These are phyloP conservation scores for Hypoxylon sp. DNA, from an alignment of 2,329 filamentous ascomycete species.

Conservation along the genomic window DNA sequence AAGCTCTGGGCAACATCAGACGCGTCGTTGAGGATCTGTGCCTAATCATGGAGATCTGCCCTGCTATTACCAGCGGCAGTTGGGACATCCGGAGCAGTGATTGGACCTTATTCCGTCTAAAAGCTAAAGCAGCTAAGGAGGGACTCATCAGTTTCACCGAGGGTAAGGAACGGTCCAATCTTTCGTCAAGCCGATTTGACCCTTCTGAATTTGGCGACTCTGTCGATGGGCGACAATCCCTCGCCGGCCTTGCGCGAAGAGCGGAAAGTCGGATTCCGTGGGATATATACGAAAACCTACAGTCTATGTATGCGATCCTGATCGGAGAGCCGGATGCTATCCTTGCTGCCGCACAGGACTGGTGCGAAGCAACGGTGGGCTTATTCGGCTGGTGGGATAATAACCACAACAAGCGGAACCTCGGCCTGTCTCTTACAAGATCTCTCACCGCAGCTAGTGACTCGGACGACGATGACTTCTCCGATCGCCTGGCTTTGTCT, in stretches of 20 bases:
- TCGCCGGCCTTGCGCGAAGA: slow-evolving; percentile 74
- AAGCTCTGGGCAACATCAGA: slow-evolving; percentile 80
- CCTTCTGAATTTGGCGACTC: slow-evolving; percentile 48
- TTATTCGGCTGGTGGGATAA: slow-evolving; percentile 94
- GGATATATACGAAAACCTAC: slow-evolving; percentile 86
- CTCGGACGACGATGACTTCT: slow-evolving; percentile 71
- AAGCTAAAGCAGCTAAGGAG: slow-evolving; percentile 72
- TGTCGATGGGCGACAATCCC: slow-evolving; percentile 55
- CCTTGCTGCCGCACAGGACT: slow-evolving; percentile 80
- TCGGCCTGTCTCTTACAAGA: slow-evolving; percentile 48
- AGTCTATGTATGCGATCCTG: slow-evolving; percentile 80
- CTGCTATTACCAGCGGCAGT: slow-evolving; percentile 67
- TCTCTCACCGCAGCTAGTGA: slow-evolving; percentile 48
- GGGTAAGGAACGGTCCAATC: slow-evolving; percentile 63
- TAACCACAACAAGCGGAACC: slow-evolving; percentile 56
- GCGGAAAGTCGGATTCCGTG: slow-evolving; percentile 89
- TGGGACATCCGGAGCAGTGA: slow-evolving; percentile 86
- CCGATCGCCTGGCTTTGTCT: slow-evolving; percentile 74
- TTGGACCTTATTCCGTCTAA: slow-evolving; percentile 84
- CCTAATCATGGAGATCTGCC: slow-evolving; percentile 75
- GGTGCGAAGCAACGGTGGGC: slow-evolving; percentile 87
- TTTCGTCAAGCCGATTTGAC: slow-evolving; percentile 43
- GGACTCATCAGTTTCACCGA: slow-evolving; percentile 82
- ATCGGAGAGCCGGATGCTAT: slow-evolving; percentile 80
- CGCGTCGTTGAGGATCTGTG: slow-evolving; percentile 74